phyloP scores from a whole-genome alignment of 2,329 filamentous ascomycete species.

The Zymoseptoria ardabiliae region DNA sequence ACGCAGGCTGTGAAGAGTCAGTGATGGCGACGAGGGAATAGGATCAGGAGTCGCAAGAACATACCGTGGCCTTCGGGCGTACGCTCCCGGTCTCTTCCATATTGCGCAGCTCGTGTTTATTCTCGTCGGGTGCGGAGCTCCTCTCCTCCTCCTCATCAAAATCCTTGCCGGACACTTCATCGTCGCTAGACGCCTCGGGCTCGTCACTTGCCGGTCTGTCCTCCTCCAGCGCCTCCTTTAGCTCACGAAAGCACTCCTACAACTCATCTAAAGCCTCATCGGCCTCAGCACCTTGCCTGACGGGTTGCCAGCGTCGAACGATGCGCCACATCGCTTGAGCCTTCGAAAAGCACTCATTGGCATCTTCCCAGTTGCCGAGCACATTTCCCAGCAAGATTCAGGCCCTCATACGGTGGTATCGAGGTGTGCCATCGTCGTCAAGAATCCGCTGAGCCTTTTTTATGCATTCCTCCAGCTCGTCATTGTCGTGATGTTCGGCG shows the following conservation, averaged over 20 bases:
- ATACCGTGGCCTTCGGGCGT: too few species aligned
- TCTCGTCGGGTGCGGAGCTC: background rate
- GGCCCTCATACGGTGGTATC: slow-evolving; percentile 4
- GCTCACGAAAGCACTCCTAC: background rate
- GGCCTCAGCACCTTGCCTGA: background rate
- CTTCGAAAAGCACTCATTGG: background rate
- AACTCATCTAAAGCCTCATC: background rate
- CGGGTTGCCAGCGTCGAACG: background rate
- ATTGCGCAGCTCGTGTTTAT: too few species aligned
- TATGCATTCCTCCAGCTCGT: slow-evolving; percentile 2
- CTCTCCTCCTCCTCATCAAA: background rate
- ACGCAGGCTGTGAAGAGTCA: too few species aligned
- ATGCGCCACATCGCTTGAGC: slow-evolving; percentile 1
- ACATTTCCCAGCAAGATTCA: background rate
- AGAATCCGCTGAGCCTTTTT: background rate
- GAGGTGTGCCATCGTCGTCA: background rate
- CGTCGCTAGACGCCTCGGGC: background rate
- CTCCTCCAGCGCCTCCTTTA: background rate
- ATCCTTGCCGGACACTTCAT: background rate
- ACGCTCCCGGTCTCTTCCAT: too few species aligned
- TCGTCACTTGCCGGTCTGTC: background rate
- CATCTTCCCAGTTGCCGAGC: background rate
- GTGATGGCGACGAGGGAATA: too few species aligned
- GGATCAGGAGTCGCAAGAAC: too few species aligned
- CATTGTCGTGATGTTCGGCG: background rate